These are phyloP conservation scores for Calonectria honghensis DNA, from an alignment of 2,329 filamentous ascomycete species.

Conservation along the genomic window DNA sequence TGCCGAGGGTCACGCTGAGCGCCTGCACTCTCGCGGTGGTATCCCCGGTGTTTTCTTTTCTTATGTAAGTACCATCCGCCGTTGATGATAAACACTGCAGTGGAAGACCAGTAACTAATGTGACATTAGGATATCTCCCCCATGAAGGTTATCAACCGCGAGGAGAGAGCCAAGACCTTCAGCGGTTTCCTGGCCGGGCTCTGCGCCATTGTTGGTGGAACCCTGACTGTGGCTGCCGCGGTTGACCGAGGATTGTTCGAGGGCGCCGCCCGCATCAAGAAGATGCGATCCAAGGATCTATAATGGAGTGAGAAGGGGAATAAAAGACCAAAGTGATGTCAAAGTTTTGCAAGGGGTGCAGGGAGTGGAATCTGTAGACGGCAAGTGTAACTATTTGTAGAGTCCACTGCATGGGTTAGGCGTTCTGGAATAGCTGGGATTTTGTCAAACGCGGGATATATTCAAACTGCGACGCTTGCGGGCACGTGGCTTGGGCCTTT, in stretches of 20 bases:
- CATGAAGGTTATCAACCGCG: constrained; percentile 99
- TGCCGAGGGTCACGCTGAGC: constrained; percentile 92
- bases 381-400: constrained; percentile 50
- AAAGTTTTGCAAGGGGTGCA: constrained; percentile 34
- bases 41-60: constrained; percentile 99
- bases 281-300: constrained; percentile 81
- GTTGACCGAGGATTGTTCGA: constrained; percentile 95
- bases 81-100: neutral
- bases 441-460: constrained; percentile 27
- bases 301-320: constrained; percentile 61
- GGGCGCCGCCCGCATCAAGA: constrained; percentile 88
- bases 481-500: constrained; percentile 11
- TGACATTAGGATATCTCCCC: constrained; percentile 89
- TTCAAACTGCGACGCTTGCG: constrained; percentile 5
- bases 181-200: constrained; percentile 94
- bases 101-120: constrained; percentile 44
- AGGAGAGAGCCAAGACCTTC: constrained; percentile 91
- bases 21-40: constrained; percentile 90
- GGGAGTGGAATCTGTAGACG: constrained; percentile 33
- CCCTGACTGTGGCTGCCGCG: constrained; percentile 94
- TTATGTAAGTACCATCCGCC: constrained; percentile 79
- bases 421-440: constrained; percentile 54
- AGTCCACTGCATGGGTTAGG: constrained; percentile 52
- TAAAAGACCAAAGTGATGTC: neutral
- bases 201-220: constrained; percentile 95